These are phyloP conservation scores for Penicillium brevicompactum DNA, from an alignment of 2,329 filamentous ascomycete species.

Conservation along the genomic window DNA sequence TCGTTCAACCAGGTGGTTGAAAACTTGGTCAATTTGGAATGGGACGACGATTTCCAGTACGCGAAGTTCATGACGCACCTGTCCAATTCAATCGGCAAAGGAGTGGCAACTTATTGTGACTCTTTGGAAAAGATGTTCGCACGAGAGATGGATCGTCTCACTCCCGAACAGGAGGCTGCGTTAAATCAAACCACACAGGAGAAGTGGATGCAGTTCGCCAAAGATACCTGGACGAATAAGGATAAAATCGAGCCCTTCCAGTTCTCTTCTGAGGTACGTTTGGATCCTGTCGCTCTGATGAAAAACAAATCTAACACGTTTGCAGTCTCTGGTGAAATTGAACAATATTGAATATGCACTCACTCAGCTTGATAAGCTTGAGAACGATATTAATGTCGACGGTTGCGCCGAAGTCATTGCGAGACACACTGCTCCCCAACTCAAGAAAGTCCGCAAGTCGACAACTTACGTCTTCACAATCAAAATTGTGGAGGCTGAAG, in stretches of 20 bases:
- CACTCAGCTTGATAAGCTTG: constrained; percentile 85
- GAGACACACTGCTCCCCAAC: constrained; percentile 70
- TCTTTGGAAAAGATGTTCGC: constrained; percentile 81
- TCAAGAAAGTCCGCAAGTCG: constrained; percentile 67
- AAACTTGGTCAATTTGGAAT: constrained; percentile 81
- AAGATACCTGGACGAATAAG: constrained; percentile 88
- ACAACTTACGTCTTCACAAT: constrained; percentile 97
- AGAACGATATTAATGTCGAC: constrained; percentile 88
- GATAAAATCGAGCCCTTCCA: constrained; percentile 96
- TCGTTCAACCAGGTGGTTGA: constrained; percentile 92
- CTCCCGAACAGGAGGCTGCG: constrained; percentile 80
- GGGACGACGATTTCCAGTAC: constrained; percentile 91
- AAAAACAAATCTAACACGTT: constrained; percentile 29
- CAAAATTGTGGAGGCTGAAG: constrained; percentile 97
- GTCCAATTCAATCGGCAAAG: constrained; percentile 79
- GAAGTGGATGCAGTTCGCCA: constrained; percentile 88
- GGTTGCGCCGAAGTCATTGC: constrained; percentile 81
- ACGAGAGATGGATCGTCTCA: constrained; percentile 89
- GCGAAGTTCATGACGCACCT: constrained; percentile 96
- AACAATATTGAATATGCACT: constrained; percentile 98
- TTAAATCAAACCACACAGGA: constrained; percentile 82
- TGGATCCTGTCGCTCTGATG: not conserved
- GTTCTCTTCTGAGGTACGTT: constrained; percentile 82
- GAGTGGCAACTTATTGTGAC: constrained; percentile 88
- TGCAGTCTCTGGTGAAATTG: constrained; percentile 89